These are phyloP conservation scores for Penicillium chermesinum DNA, from an alignment of 495 filamentous ascomycete genomes.

Conservation along the genomic window DNA sequence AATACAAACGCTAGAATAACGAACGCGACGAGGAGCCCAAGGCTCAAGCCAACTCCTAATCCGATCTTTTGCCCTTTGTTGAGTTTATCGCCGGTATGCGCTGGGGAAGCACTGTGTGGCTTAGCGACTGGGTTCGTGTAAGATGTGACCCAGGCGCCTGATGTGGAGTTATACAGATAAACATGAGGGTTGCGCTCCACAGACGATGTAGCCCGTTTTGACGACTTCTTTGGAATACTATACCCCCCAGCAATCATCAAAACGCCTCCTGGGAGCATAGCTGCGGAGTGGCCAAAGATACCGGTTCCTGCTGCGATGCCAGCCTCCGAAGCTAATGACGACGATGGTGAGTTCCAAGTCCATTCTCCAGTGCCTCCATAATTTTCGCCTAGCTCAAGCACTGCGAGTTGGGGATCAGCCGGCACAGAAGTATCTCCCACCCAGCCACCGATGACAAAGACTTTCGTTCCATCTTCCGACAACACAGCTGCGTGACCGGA, in stretches of 20 bases:
- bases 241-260: conserved; percentile 90
- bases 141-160: conserved; percentile 60
- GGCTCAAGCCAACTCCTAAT: conserved; percentile 68
- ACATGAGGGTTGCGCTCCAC: conserved; percentile 37
- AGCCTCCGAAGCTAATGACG: conserved; percentile 20
- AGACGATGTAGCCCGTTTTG: conserved; percentile 33
- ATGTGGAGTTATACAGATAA: conserved; percentile 76
- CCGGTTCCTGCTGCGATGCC: conserved; percentile 50
- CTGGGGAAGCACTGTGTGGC: neutral
- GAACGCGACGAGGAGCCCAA: conserved; percentile 56
- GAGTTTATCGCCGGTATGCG: conserved; percentile 2
- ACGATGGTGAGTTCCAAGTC: conserved; percentile 64
- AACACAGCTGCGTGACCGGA: conserved; percentile 84
- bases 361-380: conserved; percentile 66
- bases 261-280: conserved; percentile 75
- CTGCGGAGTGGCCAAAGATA: conserved; percentile 80
- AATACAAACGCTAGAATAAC: conserved; percentile 48
- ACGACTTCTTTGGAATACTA: conserved; percentile 50
- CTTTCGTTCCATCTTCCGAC: conserved; percentile 64
- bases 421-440: conserved; percentile 70
- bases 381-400: conserved; percentile 65
- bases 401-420: conserved; percentile 72
- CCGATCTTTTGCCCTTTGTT: conserved; percentile 52
- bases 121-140: conserved; percentile 55
- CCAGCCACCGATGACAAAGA: conserved; percentile 86